Percentiles rank a stretch among this genome's conserved stretches.
These are phyloP conservation scores for Russula ochroleuca DNA, from an alignment of 768 basidiomycete genomes.

Conservation along the genomic window DNA sequence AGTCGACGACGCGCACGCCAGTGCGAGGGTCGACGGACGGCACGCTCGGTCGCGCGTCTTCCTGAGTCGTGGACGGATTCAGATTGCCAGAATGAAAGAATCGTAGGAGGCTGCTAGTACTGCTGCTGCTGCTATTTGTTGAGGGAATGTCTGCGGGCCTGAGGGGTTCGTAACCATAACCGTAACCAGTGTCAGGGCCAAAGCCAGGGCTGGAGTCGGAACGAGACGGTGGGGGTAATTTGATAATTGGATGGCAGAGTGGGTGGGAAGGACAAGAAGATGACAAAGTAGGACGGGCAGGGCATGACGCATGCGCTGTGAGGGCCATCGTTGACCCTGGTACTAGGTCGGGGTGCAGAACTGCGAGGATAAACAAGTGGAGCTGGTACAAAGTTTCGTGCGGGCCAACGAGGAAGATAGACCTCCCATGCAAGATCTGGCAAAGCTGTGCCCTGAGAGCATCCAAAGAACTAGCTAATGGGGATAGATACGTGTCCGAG, in stretches of 20 bases:
- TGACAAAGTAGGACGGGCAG: background rate
- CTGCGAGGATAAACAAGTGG: conserved; percentile 12
- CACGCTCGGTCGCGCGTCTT: background rate
- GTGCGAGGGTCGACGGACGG: conserved; percentile 23
- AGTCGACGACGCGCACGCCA: conserved; percentile 17
- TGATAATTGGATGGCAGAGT: conserved; percentile 9
- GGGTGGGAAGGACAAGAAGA: conserved; percentile 18
- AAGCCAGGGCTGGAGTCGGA: background rate
- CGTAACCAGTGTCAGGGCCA: background rate
- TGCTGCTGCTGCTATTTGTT: conserved; percentile 8
- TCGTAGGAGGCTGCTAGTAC: conserved; percentile 13
- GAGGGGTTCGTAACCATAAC: background rate
- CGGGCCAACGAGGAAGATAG: conserved; percentile 14
- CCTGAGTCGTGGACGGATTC: background rate
- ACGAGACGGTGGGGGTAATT: background rate
- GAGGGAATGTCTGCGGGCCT: background rate
- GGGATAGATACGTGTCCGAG: background rate
- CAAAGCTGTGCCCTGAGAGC: background rate
- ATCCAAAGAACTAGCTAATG: background rate
- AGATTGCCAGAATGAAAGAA: conserved; percentile 18
- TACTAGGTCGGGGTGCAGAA: background rate
- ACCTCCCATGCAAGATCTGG: conserved; percentile 8
- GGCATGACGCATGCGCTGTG: background rate
- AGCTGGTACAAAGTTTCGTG: conserved; percentile 19
- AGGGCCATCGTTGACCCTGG: background rate